Base-by-base conservation (phyloP, 805 yeast genomes). In the Monosporozyma aerobia region DNA sequence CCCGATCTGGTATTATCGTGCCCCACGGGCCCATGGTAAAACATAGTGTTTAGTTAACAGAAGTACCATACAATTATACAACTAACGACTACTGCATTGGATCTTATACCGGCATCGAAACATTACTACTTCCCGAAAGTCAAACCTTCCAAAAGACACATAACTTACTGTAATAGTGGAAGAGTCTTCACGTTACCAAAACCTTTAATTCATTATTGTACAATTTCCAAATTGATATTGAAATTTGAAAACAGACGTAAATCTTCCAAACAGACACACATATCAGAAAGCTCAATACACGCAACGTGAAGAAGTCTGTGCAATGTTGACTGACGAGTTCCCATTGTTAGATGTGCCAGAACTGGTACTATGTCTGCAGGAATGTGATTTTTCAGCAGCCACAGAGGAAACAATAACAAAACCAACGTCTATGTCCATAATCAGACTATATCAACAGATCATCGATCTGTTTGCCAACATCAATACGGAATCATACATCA, bases 281-380 rank as follows among this genome's bases (percentile, higher is more conserved):
- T 8, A 11, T 23, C 8, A 10, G 6, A 13, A 10, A 10, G 27
- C 16, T 5, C 5, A 27, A 22, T 9, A 10, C 5, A 43, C 25
- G 6, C 7, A 6, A 7, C 3, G 14, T 14, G 5, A 13, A 13
- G 7, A 35, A 35, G 16, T 6, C 3, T 35, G 4, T 4, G 14
- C n/a, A 13, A 43, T 43, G 45, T 13, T 29, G 23, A 46, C n/a
- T 32, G 85, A 80, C 57, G 74, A 76, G 32, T 84, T 83, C 63
- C 89, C 89, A 0, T 57, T 82, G 4, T 72, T 84, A n/a, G 85
- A 81, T 27, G 65, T 76, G 43, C 70, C 76, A 40, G 89, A 85
- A 59, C 72, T 85, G 22, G 77, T 82, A 1, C 68, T 73, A 10
- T 80, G 85, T 60, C 67, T 85, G 37, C 81, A 78, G 54, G 79